These are phyloP conservation scores for Coemansia sp. DNA, from an alignment of 192 early-diverging fungal genomes.

Conservation along the genomic window DNA sequence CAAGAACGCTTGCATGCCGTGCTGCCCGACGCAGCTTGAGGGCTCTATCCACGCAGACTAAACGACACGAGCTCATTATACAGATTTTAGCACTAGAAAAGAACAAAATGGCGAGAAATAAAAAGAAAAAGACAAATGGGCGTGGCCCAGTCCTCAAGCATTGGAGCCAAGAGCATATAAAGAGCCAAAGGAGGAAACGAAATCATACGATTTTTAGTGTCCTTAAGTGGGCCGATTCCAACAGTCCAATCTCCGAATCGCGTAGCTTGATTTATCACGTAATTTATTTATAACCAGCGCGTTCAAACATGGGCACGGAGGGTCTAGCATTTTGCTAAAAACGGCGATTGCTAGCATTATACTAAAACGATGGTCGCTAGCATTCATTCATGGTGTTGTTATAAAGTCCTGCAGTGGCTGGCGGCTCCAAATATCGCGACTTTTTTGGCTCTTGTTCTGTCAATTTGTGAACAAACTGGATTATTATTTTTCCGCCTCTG, in stretches of 20 bases:
- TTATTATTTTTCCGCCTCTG: neutral
- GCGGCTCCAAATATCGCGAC: too few relatives aligned
- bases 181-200: neutral
- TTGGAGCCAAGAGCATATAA: neutral
- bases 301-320: too few relatives aligned
- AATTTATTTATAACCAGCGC: too few relatives aligned
- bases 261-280: too few relatives aligned
- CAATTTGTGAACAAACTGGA: neutral
- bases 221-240: too few relatives aligned
- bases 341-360: neutral
- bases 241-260: too few relatives aligned
- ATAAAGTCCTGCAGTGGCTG: too few relatives aligned
- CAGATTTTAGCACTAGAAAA: conserved; percentile 2
- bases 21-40: neutral
- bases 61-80: neutral
- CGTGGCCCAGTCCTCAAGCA: neutral
- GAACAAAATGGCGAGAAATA: neutral
- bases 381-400: neutral
- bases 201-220: neutral
- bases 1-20: conserved; percentile 24
- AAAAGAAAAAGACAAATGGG: neutral
- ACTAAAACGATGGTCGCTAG: neutral
- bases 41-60: neutral
- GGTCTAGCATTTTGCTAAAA: too few relatives aligned
- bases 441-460: too few relatives aligned